phyloP scores from a whole-genome alignment of 2,329 filamentous ascomycete species.

The Grosmannia huntii region DNA sequence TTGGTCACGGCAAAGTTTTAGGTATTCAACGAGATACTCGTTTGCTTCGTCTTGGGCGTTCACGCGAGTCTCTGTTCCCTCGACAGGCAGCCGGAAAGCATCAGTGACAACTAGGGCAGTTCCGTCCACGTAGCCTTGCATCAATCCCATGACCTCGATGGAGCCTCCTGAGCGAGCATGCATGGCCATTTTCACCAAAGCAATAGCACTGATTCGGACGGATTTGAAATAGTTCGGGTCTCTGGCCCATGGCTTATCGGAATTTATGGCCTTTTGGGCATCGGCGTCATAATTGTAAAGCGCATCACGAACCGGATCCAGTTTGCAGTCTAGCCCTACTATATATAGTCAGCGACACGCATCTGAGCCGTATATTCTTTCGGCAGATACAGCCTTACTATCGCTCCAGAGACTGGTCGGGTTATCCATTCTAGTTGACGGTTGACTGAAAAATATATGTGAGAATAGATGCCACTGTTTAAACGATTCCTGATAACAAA shows the following conservation, averaged over 20 bases:
- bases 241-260: conserved; percentile 58
- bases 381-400: conserved; percentile 27
- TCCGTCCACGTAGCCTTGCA: conserved; percentile 85
- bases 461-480: neutral
- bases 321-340: conserved; percentile 76
- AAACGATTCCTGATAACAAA: neutral
- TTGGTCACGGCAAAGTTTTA: conserved; percentile 62
- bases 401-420: conserved; percentile 43
- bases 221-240: conserved; percentile 84
- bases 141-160: conserved; percentile 93
- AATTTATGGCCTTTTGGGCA: conserved; percentile 53
- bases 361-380: neutral
- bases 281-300: conserved; percentile 72
- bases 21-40: conserved; percentile 89
- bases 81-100: conserved; percentile 83
- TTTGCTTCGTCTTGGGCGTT: conserved; percentile 94
- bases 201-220: conserved; percentile 85
- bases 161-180: conserved; percentile 89
- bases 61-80: conserved; percentile 95
- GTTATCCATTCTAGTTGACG: conserved; percentile 30
- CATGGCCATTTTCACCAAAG: conserved; percentile 98
- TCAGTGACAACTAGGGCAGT: conserved; percentile 88
- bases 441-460: neutral
- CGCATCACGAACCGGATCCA: conserved; percentile 78
- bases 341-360: neutral